Evolutionary conservation across 2,329 filamentous ascomycete genomes (phyloP).

Genomic region (Rugonectria rugulosa): DNA sequence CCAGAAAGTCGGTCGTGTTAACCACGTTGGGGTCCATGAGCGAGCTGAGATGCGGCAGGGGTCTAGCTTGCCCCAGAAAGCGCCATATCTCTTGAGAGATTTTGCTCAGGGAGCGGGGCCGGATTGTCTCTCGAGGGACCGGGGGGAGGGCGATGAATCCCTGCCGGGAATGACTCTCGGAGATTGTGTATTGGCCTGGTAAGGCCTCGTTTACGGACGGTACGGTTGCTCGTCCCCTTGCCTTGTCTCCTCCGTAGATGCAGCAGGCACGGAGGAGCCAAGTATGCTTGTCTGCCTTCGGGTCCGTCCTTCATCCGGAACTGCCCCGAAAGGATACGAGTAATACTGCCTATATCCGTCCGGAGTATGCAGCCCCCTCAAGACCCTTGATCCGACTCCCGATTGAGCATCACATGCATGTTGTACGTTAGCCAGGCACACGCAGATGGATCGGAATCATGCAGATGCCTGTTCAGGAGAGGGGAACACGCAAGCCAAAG

Average conservation of each 20-base stretch:
- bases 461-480: background rate
- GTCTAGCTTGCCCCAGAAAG: background rate
- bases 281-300: no score
- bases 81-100: slow-evolving; percentile 10
- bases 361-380: no score
- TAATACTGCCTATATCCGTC: no score
- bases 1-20: background rate
- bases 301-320: background rate
- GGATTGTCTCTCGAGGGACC: slow-evolving; percentile 3
- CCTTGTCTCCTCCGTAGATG: no score
- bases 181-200: slow-evolving; percentile 21
- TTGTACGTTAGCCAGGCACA: background rate
- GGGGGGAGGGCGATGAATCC: no score
- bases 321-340: background rate
- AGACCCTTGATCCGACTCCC: no score
- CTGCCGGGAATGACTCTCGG: slow-evolving; percentile 6
- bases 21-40: background rate
- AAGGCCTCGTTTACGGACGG: background rate
- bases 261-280: no score
- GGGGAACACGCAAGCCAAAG: background rate
- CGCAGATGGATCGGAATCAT: background rate
- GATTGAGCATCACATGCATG: background rate
- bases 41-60: background rate
- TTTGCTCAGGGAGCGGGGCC: slow-evolving; percentile 9
- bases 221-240: no score